phyloP scores from a whole-genome alignment of 805 yeast genomes.

The Pichia nanzhaoensis region DNA sequence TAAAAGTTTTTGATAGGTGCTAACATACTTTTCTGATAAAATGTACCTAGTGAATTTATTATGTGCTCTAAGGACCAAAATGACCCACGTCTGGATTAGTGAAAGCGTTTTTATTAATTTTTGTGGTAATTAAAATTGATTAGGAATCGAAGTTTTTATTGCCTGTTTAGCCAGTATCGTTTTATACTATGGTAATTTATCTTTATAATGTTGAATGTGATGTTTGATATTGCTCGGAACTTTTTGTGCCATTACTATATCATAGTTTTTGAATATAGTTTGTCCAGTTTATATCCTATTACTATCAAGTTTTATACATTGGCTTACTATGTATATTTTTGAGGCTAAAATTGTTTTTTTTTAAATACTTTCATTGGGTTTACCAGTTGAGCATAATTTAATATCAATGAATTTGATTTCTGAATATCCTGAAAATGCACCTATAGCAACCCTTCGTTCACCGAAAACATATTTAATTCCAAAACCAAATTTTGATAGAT shows the following conservation, averaged over 20 bases:
- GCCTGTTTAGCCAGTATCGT: background rate
- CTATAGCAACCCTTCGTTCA: conserved; percentile 1
- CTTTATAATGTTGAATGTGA: conserved; percentile 3
- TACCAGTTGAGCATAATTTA: background rate
- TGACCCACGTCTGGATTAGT: too few relatives aligned
- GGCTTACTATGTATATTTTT: background rate
- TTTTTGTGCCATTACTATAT: too few relatives aligned
- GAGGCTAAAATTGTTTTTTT: background rate
- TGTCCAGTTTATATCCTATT: background rate
- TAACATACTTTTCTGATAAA: too few relatives aligned
- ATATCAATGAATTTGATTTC: background rate
- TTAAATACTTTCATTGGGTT: background rate
- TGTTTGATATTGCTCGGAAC: too few relatives aligned
- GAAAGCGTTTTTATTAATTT: too few relatives aligned
- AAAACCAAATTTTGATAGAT: conserved; percentile 3
- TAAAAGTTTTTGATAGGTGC: too few relatives aligned
- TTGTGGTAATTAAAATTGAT: too few relatives aligned
- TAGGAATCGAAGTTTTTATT: too few relatives aligned
- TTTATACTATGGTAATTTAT: background rate
- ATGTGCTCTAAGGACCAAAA: too few relatives aligned
- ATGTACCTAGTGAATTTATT: too few relatives aligned
- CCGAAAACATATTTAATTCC: conserved; percentile 2
- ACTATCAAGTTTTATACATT: background rate
- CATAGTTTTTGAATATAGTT: too few relatives aligned
- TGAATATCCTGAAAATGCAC: conserved; percentile 4